Base-by-base conservation (phyloP, 108 stramenopile species). In the Cylindrotheca fusiformis region DNA sequence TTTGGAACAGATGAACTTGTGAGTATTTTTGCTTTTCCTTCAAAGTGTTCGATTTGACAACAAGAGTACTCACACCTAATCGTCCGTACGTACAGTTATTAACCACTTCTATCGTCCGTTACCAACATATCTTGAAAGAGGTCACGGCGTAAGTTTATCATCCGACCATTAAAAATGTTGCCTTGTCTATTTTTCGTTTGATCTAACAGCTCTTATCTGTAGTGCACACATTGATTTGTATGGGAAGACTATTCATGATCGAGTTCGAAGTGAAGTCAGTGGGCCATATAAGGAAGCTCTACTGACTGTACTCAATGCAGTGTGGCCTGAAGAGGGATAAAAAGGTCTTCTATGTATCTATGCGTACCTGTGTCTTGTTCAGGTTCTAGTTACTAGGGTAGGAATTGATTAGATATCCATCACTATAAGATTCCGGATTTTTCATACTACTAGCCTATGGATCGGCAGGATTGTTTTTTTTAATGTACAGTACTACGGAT, bases 1-100 rank as follows among this genome's bases (percentile, higher is more conserved):
- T 55, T 88, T 52, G 83, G 87, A 5, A 88, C 87, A 0, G 83
- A 88, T 60, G 83, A 88, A 46, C 32, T 83, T 12, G 28, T 41
- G 36, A 41, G 36, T 41, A 10, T 41, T 41, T 41, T 41, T 41
- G 6, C 36, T 10, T n/a, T n/a, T n/a, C n/a, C n/a, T n/a, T n/a
- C n/a, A n/a, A n/a, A n/a, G n/a, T n/a, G n/a, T n/a, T n/a, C n/a
- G n/a, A n/a, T n/a, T n/a, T n/a, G n/a, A n/a, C n/a, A n/a, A n/a
- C n/a, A n/a, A n/a, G n/a, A n/a, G n/a, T n/a, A n/a, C n/a, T n/a
- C n/a, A n/a, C n/a, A n/a, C n/a, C n/a, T n/a, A n/a, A n/a, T n/a
- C n/a, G n/a, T n/a, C n/a, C n/a, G n/a, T n/a, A n/a, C n/a, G n/a
- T n/a, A n/a, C 14, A 41, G 36, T 41, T 82, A 24, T 63, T 88